Evolutionary conservation across 192 early-diverging fungal genomes (phyloP).

Genomic region (Backusella mclennaniae): DNA sequence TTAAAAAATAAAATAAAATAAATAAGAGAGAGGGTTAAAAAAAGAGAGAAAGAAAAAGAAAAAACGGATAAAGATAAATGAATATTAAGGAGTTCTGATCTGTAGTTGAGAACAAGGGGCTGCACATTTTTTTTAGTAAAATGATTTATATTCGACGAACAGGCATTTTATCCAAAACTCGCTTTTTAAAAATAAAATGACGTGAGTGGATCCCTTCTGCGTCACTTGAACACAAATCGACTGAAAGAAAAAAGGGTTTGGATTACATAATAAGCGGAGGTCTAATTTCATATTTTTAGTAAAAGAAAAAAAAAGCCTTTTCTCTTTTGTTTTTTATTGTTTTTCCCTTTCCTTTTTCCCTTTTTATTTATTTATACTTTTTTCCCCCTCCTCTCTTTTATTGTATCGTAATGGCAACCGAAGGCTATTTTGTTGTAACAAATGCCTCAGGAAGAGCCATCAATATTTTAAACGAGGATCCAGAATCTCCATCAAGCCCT

Average conservation of each 20-base stretch:
- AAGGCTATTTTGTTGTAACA: slow-evolving; percentile 41
- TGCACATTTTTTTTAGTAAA: neutral
- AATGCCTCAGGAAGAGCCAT: slow-evolving; percentile 52
- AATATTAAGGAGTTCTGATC: neutral
- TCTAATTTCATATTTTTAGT: neutral
- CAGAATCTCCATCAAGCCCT: neutral
- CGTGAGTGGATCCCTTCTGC: slow-evolving; percentile 1
- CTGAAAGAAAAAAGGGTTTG: slow-evolving; percentile 6
- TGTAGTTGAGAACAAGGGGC: neutral
- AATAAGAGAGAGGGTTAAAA: neutral
- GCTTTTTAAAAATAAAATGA: neutral
- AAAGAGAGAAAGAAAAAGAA: neutral
- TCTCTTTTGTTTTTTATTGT: neutral
- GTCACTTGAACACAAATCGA: neutral
- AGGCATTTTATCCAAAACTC: neutral
- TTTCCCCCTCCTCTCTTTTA: slow-evolving; percentile 4
- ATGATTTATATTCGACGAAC: neutral
- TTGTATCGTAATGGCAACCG: neutral
- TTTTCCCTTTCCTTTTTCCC: slow-evolving; percentile 9
- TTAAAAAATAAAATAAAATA: neutral
- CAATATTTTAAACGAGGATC: slow-evolving; percentile 50
- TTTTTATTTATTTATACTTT: slow-evolving; percentile 15
- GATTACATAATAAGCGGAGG: neutral
- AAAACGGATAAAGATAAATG: neutral
- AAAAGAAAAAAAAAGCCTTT: neutral